phyloP scores from a whole-genome alignment of 352 stramenopile genomes.

The Phytophthora capsici region DNA sequence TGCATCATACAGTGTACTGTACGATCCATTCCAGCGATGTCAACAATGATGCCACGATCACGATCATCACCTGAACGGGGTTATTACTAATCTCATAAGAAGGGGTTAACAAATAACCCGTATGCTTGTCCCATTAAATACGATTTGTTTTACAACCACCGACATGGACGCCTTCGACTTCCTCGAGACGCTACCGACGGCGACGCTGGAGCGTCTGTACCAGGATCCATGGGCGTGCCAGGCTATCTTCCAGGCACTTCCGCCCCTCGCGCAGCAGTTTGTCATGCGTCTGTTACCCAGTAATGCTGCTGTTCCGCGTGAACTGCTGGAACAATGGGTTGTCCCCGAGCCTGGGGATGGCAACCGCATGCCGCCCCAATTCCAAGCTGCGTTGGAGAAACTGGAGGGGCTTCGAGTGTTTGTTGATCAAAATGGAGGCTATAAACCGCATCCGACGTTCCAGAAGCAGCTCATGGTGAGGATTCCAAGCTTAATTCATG shows the following conservation, averaged over 20 bases:
- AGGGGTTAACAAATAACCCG: too few relatives aligned
- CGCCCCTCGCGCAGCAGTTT: constrained; percentile 89
- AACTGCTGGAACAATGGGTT: constrained; percentile 75
- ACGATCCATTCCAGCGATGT: too few relatives aligned
- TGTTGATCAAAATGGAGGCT: constrained; percentile 44
- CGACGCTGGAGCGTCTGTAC: constrained; percentile 81
- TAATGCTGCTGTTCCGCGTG: constrained; percentile 50
- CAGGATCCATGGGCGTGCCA: constrained; percentile 90
- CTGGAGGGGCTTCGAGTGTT: constrained; percentile 70
- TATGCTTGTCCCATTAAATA: too few relatives aligned
- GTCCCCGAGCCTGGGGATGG: constrained; percentile 42
- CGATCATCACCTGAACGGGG: too few relatives aligned
- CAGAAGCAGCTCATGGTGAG: constrained; percentile 67
- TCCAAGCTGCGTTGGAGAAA: constrained; percentile 60
- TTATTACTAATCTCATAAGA: too few relatives aligned
- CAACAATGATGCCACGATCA: too few relatives aligned
- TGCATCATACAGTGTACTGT: too few relatives aligned
- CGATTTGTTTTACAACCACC: too few relatives aligned
- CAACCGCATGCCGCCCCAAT: constrained; percentile 55
- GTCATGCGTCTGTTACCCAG: constrained; percentile 88
- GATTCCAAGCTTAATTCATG: background rate
- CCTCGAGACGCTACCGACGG: constrained; percentile 79
- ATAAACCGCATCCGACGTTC: constrained; percentile 61
- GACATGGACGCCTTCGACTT: constrained; percentile 89
- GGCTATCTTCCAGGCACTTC: constrained; percentile 88